These are phyloP conservation scores for Beta corolliflora DNA, from an alignment of 179 eudicot genomes.

Conservation along the genomic window DNA sequence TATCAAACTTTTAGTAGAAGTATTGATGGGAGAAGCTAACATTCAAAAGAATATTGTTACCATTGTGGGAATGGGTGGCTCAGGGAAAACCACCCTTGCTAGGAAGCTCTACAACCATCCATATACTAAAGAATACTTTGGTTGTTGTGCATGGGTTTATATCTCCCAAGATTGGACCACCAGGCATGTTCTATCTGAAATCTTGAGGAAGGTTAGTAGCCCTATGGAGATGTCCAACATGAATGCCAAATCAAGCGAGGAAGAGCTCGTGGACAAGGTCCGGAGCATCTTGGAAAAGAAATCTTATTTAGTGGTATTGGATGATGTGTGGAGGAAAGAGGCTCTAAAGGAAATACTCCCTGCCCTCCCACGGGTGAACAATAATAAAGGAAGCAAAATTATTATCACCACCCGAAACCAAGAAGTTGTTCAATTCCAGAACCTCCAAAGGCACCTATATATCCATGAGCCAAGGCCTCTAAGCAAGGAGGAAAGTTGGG, in stretches of 20 bases:
- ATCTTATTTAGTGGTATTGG: constrained; percentile 51
- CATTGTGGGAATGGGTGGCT: constrained; percentile 59
- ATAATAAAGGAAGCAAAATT: constrained; percentile 38
- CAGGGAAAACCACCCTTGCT: constrained; percentile 59
- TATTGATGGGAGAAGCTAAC: not conserved
- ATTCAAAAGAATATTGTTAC: constrained; percentile 20
- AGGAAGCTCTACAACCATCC: constrained; percentile 44
- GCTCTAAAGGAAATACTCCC: constrained; percentile 40
- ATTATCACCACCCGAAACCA: constrained; percentile 54
- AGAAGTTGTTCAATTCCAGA: constrained; percentile 33
- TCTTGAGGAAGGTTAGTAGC: constrained; percentile 22
- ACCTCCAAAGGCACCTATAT: constrained; percentile 28
- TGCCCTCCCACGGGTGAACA: constrained; percentile 26
- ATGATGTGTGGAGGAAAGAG: constrained; percentile 57
- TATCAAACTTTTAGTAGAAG: constrained; percentile 7
- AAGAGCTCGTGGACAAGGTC: constrained; percentile 40
- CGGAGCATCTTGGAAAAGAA: constrained; percentile 26
- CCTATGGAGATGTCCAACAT: constrained; percentile 6
- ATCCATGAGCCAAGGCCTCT: constrained; percentile 43
- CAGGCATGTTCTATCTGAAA: constrained; percentile 23
- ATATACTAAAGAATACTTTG: constrained; percentile 24
- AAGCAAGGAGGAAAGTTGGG: constrained; percentile 42
- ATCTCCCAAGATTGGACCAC: constrained; percentile 40
- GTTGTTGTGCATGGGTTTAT: constrained; percentile 48
- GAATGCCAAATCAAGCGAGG: constrained; percentile 5